Evolutionary conservation across 371 early-diverging fungal species (phyloP), one percentile per base, ranked within the genome.

Genomic region (Mucor ambiguus): DNA sequence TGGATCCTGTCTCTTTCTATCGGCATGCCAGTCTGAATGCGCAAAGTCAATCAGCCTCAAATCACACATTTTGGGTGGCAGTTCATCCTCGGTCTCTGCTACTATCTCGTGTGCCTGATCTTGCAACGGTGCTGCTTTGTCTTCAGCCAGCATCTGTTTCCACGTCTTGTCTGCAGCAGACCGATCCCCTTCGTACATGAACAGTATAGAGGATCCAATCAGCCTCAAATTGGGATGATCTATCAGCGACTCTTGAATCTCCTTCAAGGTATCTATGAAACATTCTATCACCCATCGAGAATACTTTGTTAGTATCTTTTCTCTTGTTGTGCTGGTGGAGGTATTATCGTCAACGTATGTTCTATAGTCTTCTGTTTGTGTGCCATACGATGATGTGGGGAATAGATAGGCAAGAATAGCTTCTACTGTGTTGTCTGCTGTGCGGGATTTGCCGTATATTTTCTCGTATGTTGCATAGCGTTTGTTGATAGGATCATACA

Each of bases 21-120:
- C 41, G 1, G 71, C 68, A 22, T 71, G 52, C 88, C 89, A 93
- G 18, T 75, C 72, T 32, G 91, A 88, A 70, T 90, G 93, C 3
- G 87, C 90, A 87, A 93, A 93, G 71, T 94, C 94, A 59, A 94
- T 92, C 32, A 89, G 57, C 7, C 89, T 81, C 67, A 92, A 70
- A 63, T 92, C 90, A 58, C 76, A 80, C 41, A 88, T 63, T 52
- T 86, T 78, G 0, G 72, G 68, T 9, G 76, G 72, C 20, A 73
- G 68, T 16, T 82, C 82, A 20, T 83, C 84, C 0, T 79, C 85
- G 12, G 85, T 86, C 7, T 82, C 82, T 29, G 77, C 76, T 7
- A 70, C 71, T 5, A 72, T 70, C 30, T 72, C 69, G 7, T 78
- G 74, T 2, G 62, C 61, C 8, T 71, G 66, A 1, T 26, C 54